phyloP scores from a whole-genome alignment of 768 basidiomycete species.

The Collybia sordida region DNA sequence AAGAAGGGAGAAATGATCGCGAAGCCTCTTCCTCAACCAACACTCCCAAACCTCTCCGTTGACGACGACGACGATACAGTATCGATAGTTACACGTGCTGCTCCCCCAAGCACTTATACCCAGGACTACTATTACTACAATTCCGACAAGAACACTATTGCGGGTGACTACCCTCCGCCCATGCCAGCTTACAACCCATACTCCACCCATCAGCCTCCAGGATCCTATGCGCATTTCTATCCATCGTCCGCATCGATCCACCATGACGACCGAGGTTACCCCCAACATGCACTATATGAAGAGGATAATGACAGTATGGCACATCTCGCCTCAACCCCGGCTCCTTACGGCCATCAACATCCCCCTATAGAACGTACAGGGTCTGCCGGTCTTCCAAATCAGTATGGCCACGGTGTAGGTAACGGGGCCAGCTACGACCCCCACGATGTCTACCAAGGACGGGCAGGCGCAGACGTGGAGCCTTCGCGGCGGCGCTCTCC shows the following conservation, averaged over 20 bases:
- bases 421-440: slow-evolving; percentile 38
- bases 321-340: slow-evolving; percentile 57
- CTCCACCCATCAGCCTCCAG: slow-evolving; percentile 51
- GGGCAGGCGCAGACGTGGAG: slow-evolving; percentile 32
- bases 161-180: slow-evolving; percentile 54
- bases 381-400: slow-evolving; percentile 11
- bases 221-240: slow-evolving; percentile 55
- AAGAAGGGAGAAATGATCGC: slow-evolving; percentile 84
- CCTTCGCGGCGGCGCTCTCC: slow-evolving; percentile 20
- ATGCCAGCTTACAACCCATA: slow-evolving; percentile 83
- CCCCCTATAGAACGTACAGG: slow-evolving; percentile 29
- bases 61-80: slow-evolving; percentile 74
- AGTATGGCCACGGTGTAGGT: slow-evolving; percentile 14
- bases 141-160: slow-evolving; percentile 45
- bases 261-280: slow-evolving; percentile 46
- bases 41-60: slow-evolving; percentile 87
- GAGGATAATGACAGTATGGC: slow-evolving; percentile 69
- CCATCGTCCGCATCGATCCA: slow-evolving; percentile 55
- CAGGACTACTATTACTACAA: slow-evolving; percentile 58
- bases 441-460: slow-evolving; percentile 58
- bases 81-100: slow-evolving; percentile 52
- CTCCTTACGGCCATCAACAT: slow-evolving; percentile 52
- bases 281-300: slow-evolving; percentile 50
- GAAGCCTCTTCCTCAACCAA: slow-evolving; percentile 89
- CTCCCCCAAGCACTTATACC: slow-evolving; percentile 55